These are phyloP conservation scores for Umbelopsis isabellina DNA, from an alignment of 192 early-diverging fungal genomes.

Conservation along the genomic window DNA sequence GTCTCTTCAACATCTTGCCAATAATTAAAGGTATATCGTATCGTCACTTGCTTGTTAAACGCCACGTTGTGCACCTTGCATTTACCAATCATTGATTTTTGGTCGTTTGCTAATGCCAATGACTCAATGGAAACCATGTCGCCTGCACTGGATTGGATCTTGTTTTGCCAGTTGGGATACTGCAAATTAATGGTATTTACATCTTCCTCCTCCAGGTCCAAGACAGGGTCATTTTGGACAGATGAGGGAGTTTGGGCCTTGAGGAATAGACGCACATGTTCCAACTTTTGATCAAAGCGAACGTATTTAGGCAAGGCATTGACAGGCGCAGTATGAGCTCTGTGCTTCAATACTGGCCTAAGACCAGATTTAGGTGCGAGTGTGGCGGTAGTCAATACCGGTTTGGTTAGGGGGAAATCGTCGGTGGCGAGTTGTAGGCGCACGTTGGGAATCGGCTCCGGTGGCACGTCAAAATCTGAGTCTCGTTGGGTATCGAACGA, in stretches of 20 bases:
- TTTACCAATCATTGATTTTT: slow-evolving; percentile 55
- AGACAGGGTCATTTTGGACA: slow-evolving; percentile 45
- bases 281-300: slow-evolving; percentile 68
- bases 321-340: slow-evolving; percentile 15
- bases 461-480: not conserved
- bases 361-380: slow-evolving; percentile 13
- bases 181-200: slow-evolving; percentile 27
- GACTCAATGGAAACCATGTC: slow-evolving; percentile 32
- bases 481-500: not conserved
- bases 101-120: slow-evolving; percentile 33
- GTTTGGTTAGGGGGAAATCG: no score
- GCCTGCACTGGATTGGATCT: not conserved
- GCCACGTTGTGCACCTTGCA: slow-evolving; percentile 85
- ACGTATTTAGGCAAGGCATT: slow-evolving; percentile 51
- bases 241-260: slow-evolving; percentile 67
- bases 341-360: not conserved
- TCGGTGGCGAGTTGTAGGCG: not conserved
- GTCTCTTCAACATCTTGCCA: slow-evolving; percentile 77
- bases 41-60: slow-evolving; percentile 77
- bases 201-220: slow-evolving; percentile 28
- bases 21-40: slow-evolving; percentile 79
- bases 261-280: slow-evolving; percentile 71
- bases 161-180: slow-evolving; percentile 35
- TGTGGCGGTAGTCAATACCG: slow-evolving; percentile 29
- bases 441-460: slow-evolving; percentile 2